Evolutionary conservation across 2,329 filamentous ascomycete species (phyloP), one percentile per base, ranked within the genome.

Genomic region (Domatiomyces globalis): DNA sequence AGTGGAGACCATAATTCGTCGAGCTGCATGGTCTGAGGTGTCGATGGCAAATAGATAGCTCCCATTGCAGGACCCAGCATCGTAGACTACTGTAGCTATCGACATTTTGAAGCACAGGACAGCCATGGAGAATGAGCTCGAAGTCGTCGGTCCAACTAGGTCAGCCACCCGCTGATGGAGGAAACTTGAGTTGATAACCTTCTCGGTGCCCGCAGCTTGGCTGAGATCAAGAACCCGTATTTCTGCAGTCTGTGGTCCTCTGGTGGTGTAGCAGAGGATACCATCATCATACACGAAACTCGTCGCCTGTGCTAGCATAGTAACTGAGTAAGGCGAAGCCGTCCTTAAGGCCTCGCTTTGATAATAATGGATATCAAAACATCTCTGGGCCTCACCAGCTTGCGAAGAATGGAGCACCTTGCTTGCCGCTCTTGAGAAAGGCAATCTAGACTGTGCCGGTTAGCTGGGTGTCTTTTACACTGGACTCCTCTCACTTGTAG

Each of bases 271-370:
- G 58, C 82, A 85, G 15, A 88, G 67, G 9, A 78, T 71, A 5
- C 84, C 82, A 52, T 79, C 73, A 17, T 71, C 69, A 62, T 84
- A 87, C 1, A 80, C 63, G 64, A 82, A 86, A 2, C 72, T 70
- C 20, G 79, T 74, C 2, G 75, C 81, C 49, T 78, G 69, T 2
- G 75, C 83, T 29, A 87, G 62, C 0, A 81, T 68, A 2, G 74
- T 75, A 15, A 76, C 75, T 0, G 77, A 73, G 61, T 79, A 87
- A 0, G 85, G 85, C 29, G 72, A 66, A 4, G 80, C 81, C 15
- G 48, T 52, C 22, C 53, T 50, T 9, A 19, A 71, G 73, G 2
- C 79, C 7, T 43, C 39, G 5, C 39, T n/a, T 43, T 7, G 3
- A n/a, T 19, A 3, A 19, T 7, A 43, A 19, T n/a, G 15, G 7